Evolutionary conservation across 192 early-diverging fungal species (phyloP).

Genomic region (Allomyces macrogynus): DNA sequence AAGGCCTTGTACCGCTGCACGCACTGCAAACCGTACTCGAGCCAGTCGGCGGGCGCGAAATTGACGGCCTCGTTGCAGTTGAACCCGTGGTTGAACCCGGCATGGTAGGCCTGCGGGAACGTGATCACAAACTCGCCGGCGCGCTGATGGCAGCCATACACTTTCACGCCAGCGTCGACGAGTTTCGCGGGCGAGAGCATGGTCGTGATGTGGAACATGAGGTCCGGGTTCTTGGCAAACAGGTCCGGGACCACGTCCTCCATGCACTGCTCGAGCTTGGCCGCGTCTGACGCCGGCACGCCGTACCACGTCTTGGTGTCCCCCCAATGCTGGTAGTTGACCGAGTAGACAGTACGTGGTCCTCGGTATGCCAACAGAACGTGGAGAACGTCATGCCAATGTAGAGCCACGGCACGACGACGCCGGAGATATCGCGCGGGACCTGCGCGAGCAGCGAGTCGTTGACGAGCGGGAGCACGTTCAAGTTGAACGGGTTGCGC

Average conservation of each 20-base stretch:
- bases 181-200: conserved; percentile 66
- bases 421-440: conserved; percentile 80
- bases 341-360: conserved; percentile 89
- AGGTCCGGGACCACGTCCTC: conserved; percentile 57
- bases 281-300: conserved; percentile 58
- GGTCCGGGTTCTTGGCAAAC: conserved; percentile 74
- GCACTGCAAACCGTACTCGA: conserved; percentile 58
- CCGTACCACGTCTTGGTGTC: conserved; percentile 98
- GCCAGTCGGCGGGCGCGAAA: conserved; percentile 86
- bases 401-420: conserved; percentile 96
- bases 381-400: conserved; percentile 88
- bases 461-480: conserved; percentile 57
- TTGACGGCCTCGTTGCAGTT: conserved; percentile 51
- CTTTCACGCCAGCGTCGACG: conserved; percentile 47
- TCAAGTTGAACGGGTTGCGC: conserved; percentile 66
- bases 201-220: conserved; percentile 84
- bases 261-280: conserved; percentile 69
- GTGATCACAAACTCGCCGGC: conserved; percentile 88
- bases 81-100: conserved; percentile 91
- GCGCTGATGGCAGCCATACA: conserved; percentile 62
- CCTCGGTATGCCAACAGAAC: conserved; percentile 97
- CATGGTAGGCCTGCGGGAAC: conserved; percentile 84
- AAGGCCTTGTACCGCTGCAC: conserved; percentile 60
- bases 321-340: conserved; percentile 92
- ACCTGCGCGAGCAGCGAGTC: conserved; percentile 76